A percentile compares a stretch with the other conserved stretches of the same genome.
Evolutionary conservation across 176 grass and related monocot genomes (phyloP).

Genomic region (Triticum urartu): DNA sequence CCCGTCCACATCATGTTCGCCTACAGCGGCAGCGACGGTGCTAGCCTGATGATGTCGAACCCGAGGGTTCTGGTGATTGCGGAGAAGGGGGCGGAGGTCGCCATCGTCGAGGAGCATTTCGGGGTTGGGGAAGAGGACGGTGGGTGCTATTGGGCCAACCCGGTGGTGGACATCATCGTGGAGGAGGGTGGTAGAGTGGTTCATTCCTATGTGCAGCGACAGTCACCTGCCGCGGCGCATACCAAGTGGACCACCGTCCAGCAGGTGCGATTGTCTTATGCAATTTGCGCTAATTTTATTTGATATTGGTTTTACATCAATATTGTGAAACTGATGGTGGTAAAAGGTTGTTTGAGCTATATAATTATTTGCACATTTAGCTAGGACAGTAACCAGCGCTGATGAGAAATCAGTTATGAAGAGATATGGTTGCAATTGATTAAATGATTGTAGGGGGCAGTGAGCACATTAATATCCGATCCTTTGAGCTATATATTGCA

Average conservation of each 20-base stretch:
- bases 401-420: neutral
- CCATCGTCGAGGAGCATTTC: conserved; percentile 63
- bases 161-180: conserved; percentile 68
- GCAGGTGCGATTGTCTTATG: conserved; percentile 47
- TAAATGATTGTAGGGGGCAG: neutral
- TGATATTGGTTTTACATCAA: neutral
- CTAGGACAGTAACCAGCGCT: neutral
- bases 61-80: conserved; percentile 62
- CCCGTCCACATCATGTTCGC: conserved; percentile 58
- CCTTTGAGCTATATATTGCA: neutral
- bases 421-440: neutral
- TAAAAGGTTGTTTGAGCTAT: neutral
- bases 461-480: neutral
- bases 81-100: conserved; percentile 59
- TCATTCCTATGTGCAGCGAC: conserved; percentile 83
- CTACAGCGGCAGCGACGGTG: conserved; percentile 18
- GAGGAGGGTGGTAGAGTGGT: conserved; percentile 64
- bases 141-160: conserved; percentile 88
- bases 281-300: neutral
- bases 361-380: neutral
- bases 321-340: too few relatives aligned
- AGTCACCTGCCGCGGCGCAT: conserved; percentile 69
- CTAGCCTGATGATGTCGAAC: conserved; percentile 46
- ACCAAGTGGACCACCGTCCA: conserved; percentile 81
- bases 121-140: conserved; percentile 22